Percentiles rank a stretch among this genome's conserved stretches.
These are phyloP conservation scores for Penicillium cosmopolitanum DNA, from an alignment of 495 filamentous ascomycete genomes.

Conservation along the genomic window DNA sequence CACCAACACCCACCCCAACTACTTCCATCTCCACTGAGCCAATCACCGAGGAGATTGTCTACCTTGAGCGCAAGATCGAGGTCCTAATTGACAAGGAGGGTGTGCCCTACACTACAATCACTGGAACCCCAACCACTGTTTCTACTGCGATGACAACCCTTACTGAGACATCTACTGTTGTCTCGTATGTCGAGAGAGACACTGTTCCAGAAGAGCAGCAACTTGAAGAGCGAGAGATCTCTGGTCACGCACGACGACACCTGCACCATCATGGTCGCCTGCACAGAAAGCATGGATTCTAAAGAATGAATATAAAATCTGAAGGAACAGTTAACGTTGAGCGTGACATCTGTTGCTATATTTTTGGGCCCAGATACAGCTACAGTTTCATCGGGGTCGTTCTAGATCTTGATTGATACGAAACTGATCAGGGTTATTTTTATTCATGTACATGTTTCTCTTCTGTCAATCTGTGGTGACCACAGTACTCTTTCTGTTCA, in stretches of 20 bases:
- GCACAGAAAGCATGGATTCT: conserved; percentile 21
- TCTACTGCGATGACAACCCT: conserved; percentile 24
- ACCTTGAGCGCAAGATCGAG: conserved; percentile 40
- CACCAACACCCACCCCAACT: conserved; percentile 28
- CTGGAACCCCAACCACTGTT: conserved; percentile 24
- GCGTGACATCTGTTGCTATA: conserved; percentile 10
- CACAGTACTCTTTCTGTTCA: conserved; percentile 27
- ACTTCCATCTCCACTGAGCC: conserved; percentile 31
- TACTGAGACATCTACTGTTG: conserved; percentile 29
- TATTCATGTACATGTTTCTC: conserved; percentile 29
- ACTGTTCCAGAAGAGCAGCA: conserved; percentile 19
- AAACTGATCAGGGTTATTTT: not conserved
- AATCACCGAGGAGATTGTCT: conserved; percentile 40
- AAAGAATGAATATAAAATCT: conserved; percentile 5
- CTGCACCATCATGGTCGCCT: conserved; percentile 31
- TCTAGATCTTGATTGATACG: not conserved
- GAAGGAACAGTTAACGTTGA: conserved; percentile 13
- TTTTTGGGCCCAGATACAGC: not conserved
- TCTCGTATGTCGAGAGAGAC: conserved; percentile 31
- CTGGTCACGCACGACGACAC: conserved; percentile 23
- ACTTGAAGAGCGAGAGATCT: conserved; percentile 15
- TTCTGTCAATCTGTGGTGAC: conserved; percentile 18
- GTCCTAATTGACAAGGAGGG: conserved; percentile 38
- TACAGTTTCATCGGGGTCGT: conserved; percentile 9
- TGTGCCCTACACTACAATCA: conserved; percentile 28